Conservation (phyloP, 768 basidiomycete species). For the Mycena pura region DNA sequence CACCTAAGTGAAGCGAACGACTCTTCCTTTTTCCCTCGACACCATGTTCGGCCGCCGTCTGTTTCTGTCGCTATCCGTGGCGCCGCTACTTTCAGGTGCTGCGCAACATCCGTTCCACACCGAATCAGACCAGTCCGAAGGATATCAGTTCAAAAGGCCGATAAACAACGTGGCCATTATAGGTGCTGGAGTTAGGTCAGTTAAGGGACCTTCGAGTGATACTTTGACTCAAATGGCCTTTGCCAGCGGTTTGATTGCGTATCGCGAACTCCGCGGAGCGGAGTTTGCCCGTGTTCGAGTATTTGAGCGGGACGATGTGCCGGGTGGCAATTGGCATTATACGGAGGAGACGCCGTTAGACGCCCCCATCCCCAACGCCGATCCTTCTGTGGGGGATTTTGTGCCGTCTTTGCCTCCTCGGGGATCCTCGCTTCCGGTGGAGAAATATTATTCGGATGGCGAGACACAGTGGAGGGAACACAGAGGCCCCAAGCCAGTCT, state of each 20-base stretch:
- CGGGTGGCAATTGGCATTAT: constrained; percentile 53
- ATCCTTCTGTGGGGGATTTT: constrained; percentile 41
- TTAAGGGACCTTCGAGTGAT: not conserved
- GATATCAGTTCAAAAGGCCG: constrained; percentile 45
- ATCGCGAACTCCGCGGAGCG: constrained; percentile 42
- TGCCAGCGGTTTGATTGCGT: constrained; percentile 44
- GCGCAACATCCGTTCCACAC: constrained; percentile 1
- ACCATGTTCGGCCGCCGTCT: not conserved
- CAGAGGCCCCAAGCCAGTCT: constrained; percentile 17
- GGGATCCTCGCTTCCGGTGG: constrained; percentile 35
- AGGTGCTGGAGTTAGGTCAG: constrained; percentile 50
- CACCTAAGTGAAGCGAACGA: not conserved
- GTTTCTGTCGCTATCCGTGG: not conserved
- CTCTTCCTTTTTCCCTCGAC: not conserved
- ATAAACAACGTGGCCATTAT: constrained; percentile 48
- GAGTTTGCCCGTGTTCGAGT: constrained; percentile 37
- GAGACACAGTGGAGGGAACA: constrained; percentile 25
- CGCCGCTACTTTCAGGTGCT: not conserved
- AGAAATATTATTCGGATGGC: constrained; percentile 13
- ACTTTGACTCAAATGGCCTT: not conserved
- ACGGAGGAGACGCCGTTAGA: constrained; percentile 44
- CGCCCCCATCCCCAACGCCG: constrained; percentile 44
- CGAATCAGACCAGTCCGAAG: not conserved
- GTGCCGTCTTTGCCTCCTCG: constrained; percentile 44
- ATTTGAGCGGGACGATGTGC: constrained; percentile 40